Conservation (phyloP, 768 basidiomycete genomes). For the Mycena crocata region DNA sequence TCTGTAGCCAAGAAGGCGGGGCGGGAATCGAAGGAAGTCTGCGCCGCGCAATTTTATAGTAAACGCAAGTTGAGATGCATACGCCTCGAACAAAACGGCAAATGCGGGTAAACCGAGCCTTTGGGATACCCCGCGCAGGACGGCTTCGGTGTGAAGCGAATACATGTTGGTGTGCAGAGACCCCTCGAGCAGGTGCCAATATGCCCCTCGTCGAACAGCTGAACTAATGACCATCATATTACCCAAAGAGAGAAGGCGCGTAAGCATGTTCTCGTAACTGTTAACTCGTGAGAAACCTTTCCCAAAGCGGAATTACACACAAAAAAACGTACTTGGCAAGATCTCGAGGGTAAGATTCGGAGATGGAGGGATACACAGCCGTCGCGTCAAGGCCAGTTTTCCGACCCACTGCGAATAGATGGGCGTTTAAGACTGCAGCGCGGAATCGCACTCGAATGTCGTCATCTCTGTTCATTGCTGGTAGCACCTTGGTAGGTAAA, state of each 20-base stretch:
- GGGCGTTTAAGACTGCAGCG: constrained; percentile 68
- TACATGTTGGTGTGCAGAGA: constrained; percentile 50
- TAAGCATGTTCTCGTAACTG: constrained; percentile 83
- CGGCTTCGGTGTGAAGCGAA: constrained; percentile 55
- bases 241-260: constrained; percentile 74
- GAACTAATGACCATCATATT: constrained; percentile 87
- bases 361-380: constrained; percentile 61
- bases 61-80: constrained; percentile 80
- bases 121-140: constrained; percentile 70
- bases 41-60: constrained; percentile 65
- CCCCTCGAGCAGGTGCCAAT: constrained; percentile 90
- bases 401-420: constrained; percentile 65
- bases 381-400: constrained; percentile 43
- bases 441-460: constrained; percentile 91
- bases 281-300: constrained; percentile 4
- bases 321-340: constrained; percentile 60
- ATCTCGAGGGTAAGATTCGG: constrained; percentile 54
- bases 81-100: constrained; percentile 78
- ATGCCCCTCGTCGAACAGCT: constrained; percentile 80
- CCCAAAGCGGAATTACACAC: constrained; percentile 3
- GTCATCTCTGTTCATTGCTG: constrained; percentile 67
- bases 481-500: constrained; percentile 61
- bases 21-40: constrained; percentile 74
- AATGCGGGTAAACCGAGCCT: constrained; percentile 74
- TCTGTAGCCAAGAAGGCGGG: constrained; percentile 79